Evolutionary conservation across 768 basidiomycete species (phyloP), one percentile per base, ranked within the genome.

Genomic region (Mycena rebaudengoi): DNA sequence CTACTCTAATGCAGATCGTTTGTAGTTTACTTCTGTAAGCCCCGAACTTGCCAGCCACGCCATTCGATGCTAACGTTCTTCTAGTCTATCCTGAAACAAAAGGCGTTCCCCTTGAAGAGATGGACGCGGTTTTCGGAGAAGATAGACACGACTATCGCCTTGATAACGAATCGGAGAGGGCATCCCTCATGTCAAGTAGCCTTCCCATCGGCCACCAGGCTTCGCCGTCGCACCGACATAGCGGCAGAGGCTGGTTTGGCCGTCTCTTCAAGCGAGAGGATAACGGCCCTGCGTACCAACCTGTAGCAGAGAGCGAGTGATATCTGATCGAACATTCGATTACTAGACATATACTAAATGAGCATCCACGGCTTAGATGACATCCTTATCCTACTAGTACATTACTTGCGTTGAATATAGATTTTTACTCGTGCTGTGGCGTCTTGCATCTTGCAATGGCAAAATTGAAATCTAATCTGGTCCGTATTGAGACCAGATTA

Each of bases 71-170:
- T 70, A 48, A 67, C 18, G 30, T 50, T 6, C 39, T 35, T 45
- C 21, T 61, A 94, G 92, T 93, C 67, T 93, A 94, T 72, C 94
- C 93, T 1, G 92, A 95, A 75, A 94, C 93, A 13, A 95, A 87
- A 78, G 92, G 94, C 2, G 87, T 95, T 7, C 91, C 94, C 2
- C 78, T 96, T 54, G 95, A 96, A 78, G 94, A 96, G 74, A 94
- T 96, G 89, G 95, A 96, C 71, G 87, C 85, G 25, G 88, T 95
- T 18, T 96, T 96, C 75, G 91, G 94, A 44, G 94, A 96, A 88
- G 91, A 91, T 89, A 59, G n/a, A 75, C 14, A 33, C 32, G 28
- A 1, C 13, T 21, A 46, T 49, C 30, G 75, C 20, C 23, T 87
- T 25, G 90, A 92, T 66, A 87, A 92, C 61, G 88, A 88, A 60